A percentile compares a stretch with the other conserved stretches of the same genome.
These are phyloP conservation scores for Wallemia hederae DNA, from an alignment of 1,284 basidiomycete genomes.

Conservation along the genomic window DNA sequence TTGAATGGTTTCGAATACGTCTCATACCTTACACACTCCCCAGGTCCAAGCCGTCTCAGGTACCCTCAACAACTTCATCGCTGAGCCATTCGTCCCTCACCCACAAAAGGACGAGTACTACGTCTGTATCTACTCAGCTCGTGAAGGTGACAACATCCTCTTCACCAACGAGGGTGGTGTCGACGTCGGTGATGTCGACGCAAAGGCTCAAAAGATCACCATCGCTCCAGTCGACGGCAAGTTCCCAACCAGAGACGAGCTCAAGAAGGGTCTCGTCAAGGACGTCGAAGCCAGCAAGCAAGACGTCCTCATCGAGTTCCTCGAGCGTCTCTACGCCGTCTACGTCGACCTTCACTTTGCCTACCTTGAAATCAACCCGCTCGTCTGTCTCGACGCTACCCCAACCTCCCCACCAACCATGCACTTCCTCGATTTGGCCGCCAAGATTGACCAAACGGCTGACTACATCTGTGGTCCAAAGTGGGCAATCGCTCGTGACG, in stretches of 20 bases:
- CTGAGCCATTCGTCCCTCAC: conserved; percentile 94
- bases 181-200: conserved; percentile 92
- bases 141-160: conserved; percentile 84
- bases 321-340: conserved; percentile 79
- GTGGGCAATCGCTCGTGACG: conserved; percentile 92
- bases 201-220: conserved; percentile 75
- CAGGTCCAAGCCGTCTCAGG: conserved; percentile 79
- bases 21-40: neutral
- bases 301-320: conserved; percentile 70
- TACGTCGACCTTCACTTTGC: conserved; percentile 95
- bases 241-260: conserved; percentile 49
- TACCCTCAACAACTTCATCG: conserved; percentile 86
- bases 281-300: conserved; percentile 47
- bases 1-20: conserved; percentile 1
- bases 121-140: conserved; percentile 86
- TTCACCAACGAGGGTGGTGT: conserved; percentile 99
- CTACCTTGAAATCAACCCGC: conserved; percentile 98
- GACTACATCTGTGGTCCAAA: conserved; percentile 95
- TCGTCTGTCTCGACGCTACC: conserved; percentile 68
- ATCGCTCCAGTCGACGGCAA: conserved; percentile 11
- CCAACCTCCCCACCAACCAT: conserved; percentile 45
- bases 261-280: conserved; percentile 43
- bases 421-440: conserved; percentile 96
- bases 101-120: conserved; percentile 85
- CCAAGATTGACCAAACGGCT: conserved; percentile 94